Base-by-base conservation (phyloP, 2,329 filamentous ascomycete genomes). In the Fusarium dlaminii region DNA sequence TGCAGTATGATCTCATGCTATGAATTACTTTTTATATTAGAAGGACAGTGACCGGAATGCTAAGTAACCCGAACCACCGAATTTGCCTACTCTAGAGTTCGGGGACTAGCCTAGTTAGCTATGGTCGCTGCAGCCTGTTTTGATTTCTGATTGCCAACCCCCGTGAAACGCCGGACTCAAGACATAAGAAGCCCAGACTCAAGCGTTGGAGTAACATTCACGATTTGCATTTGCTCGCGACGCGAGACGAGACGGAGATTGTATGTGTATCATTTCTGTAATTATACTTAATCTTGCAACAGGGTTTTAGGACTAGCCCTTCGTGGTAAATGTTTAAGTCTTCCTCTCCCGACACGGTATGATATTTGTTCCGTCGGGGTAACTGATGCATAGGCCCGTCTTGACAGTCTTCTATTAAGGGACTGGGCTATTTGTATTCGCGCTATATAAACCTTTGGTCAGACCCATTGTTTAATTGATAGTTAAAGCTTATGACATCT, bases 1-100 rank as follows among this genome's bases (percentile, higher is more conserved):
- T 3, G 20, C 40, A 11, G 1, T 24, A 17, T 17, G 10, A 17
- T 24, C 1, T 43, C n/a, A 10, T 11, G 14, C n/a, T 17, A 43
- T 24, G 14, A 17, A 42, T 17, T 17, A 42, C 22, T 17, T 11
- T 1, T 12, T 12, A 24, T 7, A 24, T 24, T 42, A 24, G 17
- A 17, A 8, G 10, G 17, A 17, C 9, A 10, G 22, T n/a, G 1
- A 11, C 22, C 22, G 14, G 22, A 42, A 42, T 42, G 14, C n/a
- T 43, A 43, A 43, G 40, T 15, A 11, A n/a, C 3, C 39, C 2
- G 22, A 42, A 15, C 6, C 22, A 14, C 39, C 39, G 39, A 9
- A 6, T 40, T 40, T 10, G 1, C 6, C 4, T 40, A 6, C 22
- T 40, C 3, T 4, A 9, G 5, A 3, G 22, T 11, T 43, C n/a